Evolutionary conservation across 75 land plant genomes (phyloP), one percentile per base, ranked within the genome.

Genomic region (Sequoia sempervirens): DNA sequence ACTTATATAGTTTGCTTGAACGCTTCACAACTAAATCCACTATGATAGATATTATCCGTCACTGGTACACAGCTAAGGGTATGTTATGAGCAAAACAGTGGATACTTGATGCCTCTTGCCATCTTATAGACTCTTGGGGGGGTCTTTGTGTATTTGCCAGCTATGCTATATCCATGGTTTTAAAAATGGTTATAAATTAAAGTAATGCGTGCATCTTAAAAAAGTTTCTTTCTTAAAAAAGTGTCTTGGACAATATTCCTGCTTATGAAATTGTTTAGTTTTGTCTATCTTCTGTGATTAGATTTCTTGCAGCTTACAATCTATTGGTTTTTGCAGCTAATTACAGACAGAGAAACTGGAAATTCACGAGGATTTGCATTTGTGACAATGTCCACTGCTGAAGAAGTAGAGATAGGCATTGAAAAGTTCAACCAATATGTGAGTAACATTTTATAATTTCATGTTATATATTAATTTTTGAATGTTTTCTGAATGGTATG

Each of bases 321-420:
- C 36, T 89, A 17, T 86, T 56, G 66, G 10, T n/a, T 81, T 43
- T 52, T 86, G 85, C 82, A 95, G 94, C 91, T 96, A 8, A 90
- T 96, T 41, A 93, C 87, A 84, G 92, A 96, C 34, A 88, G 93
- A 79, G 87, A 89, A 32, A 92, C 98, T n/a, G 92, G 88, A 81
- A 91, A 87, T 61, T 94, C 96, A 79, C 91, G 94, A 53, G 98
- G 98, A 12, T 96, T 96, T 85, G 98, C 90, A 12, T 96, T 94
- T 85, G 94, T 96, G 80, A 91, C 95, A 9, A 94, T 96, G 97
- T 90, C 92, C 81, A 91, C 93, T 13, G 84, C 89, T 58, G 93
- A 92, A 78, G 95, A 94, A 87, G 94, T 94, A 58, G 91, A 91
- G 37, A 90, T 86, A 72, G 97, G 93, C 61, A 86, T 96, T 41